Conservation (phyloP, 177 flowering plant genomes). For the Vitis hybrid region DNA sequence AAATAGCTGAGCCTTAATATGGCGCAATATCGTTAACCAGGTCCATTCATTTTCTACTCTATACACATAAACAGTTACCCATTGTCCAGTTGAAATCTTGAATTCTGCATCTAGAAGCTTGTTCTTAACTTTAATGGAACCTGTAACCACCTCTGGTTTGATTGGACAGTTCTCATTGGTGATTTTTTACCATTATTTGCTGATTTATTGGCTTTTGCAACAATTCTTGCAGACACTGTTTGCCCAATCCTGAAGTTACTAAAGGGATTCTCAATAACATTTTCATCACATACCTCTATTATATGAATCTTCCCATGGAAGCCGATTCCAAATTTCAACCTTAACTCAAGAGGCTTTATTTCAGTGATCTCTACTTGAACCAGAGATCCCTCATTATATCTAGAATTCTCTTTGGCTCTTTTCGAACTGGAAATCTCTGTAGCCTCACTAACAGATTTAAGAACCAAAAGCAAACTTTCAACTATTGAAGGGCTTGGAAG, state of each 20-base stretch:
- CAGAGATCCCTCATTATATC: slow-evolving; percentile 63
- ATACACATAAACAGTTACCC: slow-evolving; percentile 71
- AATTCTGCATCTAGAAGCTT: slow-evolving; percentile 25
- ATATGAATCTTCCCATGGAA: no score
- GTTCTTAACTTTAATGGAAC: slow-evolving; percentile 17
- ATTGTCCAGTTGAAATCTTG: slow-evolving; percentile 50
- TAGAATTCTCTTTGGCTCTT: slow-evolving; percentile 67
- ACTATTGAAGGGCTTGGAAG: slow-evolving; percentile 38
- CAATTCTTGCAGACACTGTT: slow-evolving; percentile 61
- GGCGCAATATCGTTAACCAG: slow-evolving; percentile 48
- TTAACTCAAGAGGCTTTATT: no score
- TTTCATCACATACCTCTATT: background rate
- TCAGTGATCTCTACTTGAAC: slow-evolving; percentile 85
- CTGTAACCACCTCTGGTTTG: slow-evolving; percentile 46
- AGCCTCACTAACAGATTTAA: no score
- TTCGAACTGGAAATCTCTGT: slow-evolving; percentile 34
- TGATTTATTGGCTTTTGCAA: slow-evolving; percentile 40
- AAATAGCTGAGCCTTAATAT: no score
- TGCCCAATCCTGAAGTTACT: slow-evolving; percentile 70
- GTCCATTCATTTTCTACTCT: slow-evolving; percentile 86
- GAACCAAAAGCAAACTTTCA: no score
- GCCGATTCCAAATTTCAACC: no score
- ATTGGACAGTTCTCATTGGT: slow-evolving; percentile 74
- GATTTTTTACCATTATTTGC: slow-evolving; percentile 28
- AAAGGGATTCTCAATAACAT: slow-evolving; percentile 51